Percentiles rank a stretch among this genome's conserved stretches.
Conservation (phyloP, 2,329 filamentous ascomycete species). For the Mycosphaerella sp. region DNA sequence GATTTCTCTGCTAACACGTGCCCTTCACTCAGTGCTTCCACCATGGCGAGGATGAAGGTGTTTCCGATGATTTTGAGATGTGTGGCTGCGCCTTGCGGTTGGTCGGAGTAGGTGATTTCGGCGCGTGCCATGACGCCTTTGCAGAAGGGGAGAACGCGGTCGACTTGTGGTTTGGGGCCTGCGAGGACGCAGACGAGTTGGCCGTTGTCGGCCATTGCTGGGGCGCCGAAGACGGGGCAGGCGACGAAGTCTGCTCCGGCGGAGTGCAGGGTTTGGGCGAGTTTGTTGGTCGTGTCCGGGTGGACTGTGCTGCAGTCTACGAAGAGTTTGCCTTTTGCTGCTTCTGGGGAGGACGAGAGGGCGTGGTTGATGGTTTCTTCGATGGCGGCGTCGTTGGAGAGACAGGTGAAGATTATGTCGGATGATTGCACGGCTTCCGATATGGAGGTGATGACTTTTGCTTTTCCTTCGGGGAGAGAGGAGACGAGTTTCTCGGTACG, state of each 20-base stretch:
- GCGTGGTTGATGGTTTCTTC: conserved; percentile 55
- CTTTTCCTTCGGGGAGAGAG: conserved; percentile 55
- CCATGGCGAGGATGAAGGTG: conserved; percentile 76
- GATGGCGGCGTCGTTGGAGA: conserved; percentile 72
- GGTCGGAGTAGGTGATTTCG: conserved; percentile 63
- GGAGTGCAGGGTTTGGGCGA: conserved; percentile 53
- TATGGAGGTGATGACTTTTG: conserved; percentile 58
- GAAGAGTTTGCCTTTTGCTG: conserved; percentile 73
- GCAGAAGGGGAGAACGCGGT: conserved; percentile 63
- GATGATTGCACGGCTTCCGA: conserved; percentile 60
- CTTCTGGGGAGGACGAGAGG: conserved; percentile 40
- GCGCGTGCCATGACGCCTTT: conserved; percentile 64
- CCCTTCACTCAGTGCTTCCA: conserved; percentile 71
- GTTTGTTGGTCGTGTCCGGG: conserved; percentile 66
- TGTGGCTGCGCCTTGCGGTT: conserved; percentile 62
- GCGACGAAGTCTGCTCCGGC: conserved; percentile 70
- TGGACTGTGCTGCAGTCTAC: conserved; percentile 86
- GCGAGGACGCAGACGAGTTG: conserved; percentile 68
- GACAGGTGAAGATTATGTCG: conserved; percentile 75
- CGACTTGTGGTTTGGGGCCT: conserved; percentile 55
- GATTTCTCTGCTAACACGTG: conserved; percentile 74
- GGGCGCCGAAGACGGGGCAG: conserved; percentile 66
- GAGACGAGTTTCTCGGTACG: conserved; percentile 59
- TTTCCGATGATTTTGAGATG: conserved; percentile 80
- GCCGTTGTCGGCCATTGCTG: conserved; percentile 63